Evolutionary conservation across 371 early-diverging fungal species (phyloP).

Genomic region (Lichtheimia hyalospora): DNA sequence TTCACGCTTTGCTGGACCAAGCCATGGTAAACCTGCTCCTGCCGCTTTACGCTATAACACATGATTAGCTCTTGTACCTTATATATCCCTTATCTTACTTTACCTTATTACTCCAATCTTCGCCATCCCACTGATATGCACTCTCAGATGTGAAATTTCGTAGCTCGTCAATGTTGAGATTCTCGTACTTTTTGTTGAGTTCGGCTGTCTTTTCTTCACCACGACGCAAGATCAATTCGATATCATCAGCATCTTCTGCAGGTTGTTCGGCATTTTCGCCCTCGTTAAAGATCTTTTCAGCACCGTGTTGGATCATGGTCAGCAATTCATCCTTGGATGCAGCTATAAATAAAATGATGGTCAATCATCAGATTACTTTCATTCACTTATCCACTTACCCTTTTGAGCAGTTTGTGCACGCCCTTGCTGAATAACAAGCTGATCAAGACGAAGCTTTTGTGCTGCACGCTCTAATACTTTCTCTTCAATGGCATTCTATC

Average conservation of each 20-base stretch:
- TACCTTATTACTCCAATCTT: slow-evolving; percentile 78
- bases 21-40: slow-evolving; percentile 60
- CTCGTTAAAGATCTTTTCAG: slow-evolving; percentile 82
- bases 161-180: slow-evolving; percentile 87
- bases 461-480: slow-evolving; percentile 96
- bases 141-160: slow-evolving; percentile 78
- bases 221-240: slow-evolving; percentile 84
- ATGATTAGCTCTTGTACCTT: background rate
- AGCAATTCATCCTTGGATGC: slow-evolving; percentile 86
- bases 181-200: slow-evolving; percentile 82
- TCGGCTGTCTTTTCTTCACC: slow-evolving; percentile 92
- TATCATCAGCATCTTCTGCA: slow-evolving; percentile 73
- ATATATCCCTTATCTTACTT: background rate
- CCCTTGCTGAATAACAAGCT: slow-evolving; percentile 97
- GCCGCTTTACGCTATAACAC: slow-evolving; percentile 38
- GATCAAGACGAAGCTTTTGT: slow-evolving; percentile 96
- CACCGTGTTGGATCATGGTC: slow-evolving; percentile 97
- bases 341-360: slow-evolving; percentile 9
- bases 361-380: slow-evolving; percentile 8
- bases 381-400: slow-evolving; percentile 21
- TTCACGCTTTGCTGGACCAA: slow-evolving; percentile 89
- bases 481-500: slow-evolving; percentile 92
- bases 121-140: slow-evolving; percentile 96
- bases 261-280: slow-evolving; percentile 48
- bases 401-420: slow-evolving; percentile 55